phyloP scores from a whole-genome alignment of 2,329 filamentous ascomycete species.

The Pleomassaria siparia region DNA sequence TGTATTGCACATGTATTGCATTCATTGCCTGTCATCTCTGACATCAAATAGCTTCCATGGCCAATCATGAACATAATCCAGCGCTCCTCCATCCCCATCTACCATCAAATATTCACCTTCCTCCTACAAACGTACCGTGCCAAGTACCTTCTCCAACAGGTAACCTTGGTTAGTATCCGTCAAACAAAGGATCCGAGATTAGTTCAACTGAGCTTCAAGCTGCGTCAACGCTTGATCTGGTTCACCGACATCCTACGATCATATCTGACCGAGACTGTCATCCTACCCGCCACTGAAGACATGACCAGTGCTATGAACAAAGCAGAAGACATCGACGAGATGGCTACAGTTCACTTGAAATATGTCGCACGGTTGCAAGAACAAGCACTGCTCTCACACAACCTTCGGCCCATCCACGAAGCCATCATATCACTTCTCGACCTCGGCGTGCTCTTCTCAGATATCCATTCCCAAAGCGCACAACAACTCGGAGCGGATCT shows the following conservation, averaged over 20 bases:
- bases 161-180: slow-evolving; percentile 28
- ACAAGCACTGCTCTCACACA: slow-evolving; percentile 69
- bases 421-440: slow-evolving; percentile 77
- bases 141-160: slow-evolving; percentile 64
- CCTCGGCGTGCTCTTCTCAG: slow-evolving; percentile 68
- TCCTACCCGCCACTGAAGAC: slow-evolving; percentile 60
- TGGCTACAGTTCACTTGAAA: slow-evolving; percentile 69
- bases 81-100: slow-evolving; percentile 62
- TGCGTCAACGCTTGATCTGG: slow-evolving; percentile 74
- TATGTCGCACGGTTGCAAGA: slow-evolving; percentile 66
- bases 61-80: slow-evolving; percentile 71
- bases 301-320: slow-evolving; percentile 61
- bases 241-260: slow-evolving; percentile 74
- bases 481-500: slow-evolving; percentile 41
- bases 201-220: slow-evolving; percentile 45
- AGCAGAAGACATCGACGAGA: slow-evolving; percentile 75
- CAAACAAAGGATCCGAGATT: background rate
- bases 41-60: slow-evolving; percentile 50
- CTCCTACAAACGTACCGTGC: slow-evolving; percentile 77
- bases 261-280: slow-evolving; percentile 73
- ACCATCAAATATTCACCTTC: slow-evolving; percentile 73
- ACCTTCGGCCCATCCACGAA: slow-evolving; percentile 69
- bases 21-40: too few relatives aligned
- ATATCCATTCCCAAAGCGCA: slow-evolving; percentile 54
- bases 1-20: background rate